Base-by-base conservation (phyloP, 257 asterid genomes). In the Pogostemon cablin region DNA sequence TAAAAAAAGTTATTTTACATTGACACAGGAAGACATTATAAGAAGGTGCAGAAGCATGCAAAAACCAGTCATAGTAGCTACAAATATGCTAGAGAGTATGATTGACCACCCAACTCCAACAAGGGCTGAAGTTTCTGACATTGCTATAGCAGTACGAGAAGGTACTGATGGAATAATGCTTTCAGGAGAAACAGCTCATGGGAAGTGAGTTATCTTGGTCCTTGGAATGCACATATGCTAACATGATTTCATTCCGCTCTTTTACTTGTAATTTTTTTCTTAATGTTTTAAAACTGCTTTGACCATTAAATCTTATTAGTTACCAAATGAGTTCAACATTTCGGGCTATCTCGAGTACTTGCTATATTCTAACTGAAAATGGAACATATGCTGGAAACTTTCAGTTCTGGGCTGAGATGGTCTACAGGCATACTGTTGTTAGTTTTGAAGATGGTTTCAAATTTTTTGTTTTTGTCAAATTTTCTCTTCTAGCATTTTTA, bases 181-280 rank as follows among this genome's bases (percentile, higher is more conserved):
- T 71, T 93, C 99, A 34, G 98, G 99, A 72, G 99, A 93, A 91
- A 93, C 99, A 10, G 98, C 99, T 59, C 95, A 93, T 66, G 98
- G 99, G 78, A 91, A 91, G 99, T 93, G 85, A 80, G 97, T 82
- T 25, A 6, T 78, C 77, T 68, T 68, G 54, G 55, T 55, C 70
- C 62, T 49, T 43, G 9, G 46, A 25, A 3, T 25, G 15, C 43
- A 38, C 46, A 12, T 12, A 43, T 20, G 47, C 48, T 37, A 25
- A n/a, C 60, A 41, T 68, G 39, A 37, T 43, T 72, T 67, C 4
- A 58, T 62, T 63, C 42, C 69, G 3, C n/a, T 44, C 40, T 62
- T 61, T 60, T 58, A 12, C 40, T 10, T 9, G 37, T 3, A 4
- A 7, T 12, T 49, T 35, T 8, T 59, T 9, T 43, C 34, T 73